A percentile compares a stretch with the other conserved stretches of the same genome.
Evolutionary conservation across 805 yeast genomes (phyloP).

Genomic region (Wickerhamiella domercqiae): DNA sequence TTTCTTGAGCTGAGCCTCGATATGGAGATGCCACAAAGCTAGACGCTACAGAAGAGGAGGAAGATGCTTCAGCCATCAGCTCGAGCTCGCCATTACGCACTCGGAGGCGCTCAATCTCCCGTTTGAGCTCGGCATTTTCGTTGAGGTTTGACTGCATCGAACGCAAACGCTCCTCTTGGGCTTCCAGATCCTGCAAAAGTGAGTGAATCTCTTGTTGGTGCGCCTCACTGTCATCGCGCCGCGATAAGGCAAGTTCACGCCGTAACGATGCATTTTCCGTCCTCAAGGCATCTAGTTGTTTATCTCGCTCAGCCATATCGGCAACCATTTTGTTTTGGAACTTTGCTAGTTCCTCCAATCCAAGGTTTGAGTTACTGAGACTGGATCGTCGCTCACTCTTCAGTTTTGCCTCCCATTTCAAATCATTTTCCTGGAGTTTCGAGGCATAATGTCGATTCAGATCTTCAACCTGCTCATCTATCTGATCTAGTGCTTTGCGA

Average conservation of each 20-base stretch:
- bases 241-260: conserved; percentile 14
- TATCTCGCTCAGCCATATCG: conserved; percentile 15
- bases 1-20: too few relatives aligned
- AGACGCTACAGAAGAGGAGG: neutral
- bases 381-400: conserved; percentile 14
- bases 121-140: conserved; percentile 21
- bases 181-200: conserved; percentile 12
- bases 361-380: conserved; percentile 1
- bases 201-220: conserved; percentile 11
- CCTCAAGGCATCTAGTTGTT: conserved; percentile 4
- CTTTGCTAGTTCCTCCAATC: conserved; percentile 21
- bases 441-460: conserved; percentile 14
- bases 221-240: conserved; percentile 10
- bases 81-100: conserved; percentile 10
- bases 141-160: conserved; percentile 14
- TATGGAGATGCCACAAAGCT: neutral
- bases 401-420: conserved; percentile 15
- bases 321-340: conserved; percentile 24
- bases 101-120: conserved; percentile 15
- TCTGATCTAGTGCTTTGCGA: conserved; percentile 15
- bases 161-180: conserved; percentile 16
- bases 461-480: conserved; percentile 17
- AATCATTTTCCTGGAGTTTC: conserved; percentile 13
- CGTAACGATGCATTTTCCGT: conserved; percentile 3
- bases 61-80: neutral